phyloP scores from a whole-genome alignment of 768 basidiomycete species.

The Gloeophyllum trabeum region DNA sequence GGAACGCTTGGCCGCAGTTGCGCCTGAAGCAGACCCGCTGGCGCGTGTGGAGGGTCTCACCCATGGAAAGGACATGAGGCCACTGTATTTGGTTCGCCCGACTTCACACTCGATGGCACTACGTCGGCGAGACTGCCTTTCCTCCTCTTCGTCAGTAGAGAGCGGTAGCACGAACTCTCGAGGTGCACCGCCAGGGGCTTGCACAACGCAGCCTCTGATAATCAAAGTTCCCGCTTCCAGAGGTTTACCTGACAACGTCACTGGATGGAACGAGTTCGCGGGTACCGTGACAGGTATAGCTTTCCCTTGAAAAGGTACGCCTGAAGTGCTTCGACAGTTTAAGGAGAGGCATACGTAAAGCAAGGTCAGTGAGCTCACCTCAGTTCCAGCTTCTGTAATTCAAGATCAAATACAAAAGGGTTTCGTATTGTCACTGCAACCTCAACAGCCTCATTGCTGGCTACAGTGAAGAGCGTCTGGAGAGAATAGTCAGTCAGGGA shows the following conservation, averaged over 20 bases:
- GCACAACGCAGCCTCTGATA: slow-evolving; percentile 71
- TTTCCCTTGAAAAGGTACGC: slow-evolving; percentile 60
- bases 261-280: slow-evolving; percentile 61
- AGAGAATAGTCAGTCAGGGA: no score
- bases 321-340: slow-evolving; percentile 53
- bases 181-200: slow-evolving; percentile 58
- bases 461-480: slow-evolving; percentile 53
- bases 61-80: slow-evolving; percentile 63
- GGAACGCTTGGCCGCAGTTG: slow-evolving; percentile 15
- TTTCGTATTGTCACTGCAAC: slow-evolving; percentile 81
- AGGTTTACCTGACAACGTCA: slow-evolving; percentile 61
- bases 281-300: slow-evolving; percentile 58
- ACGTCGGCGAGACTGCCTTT: slow-evolving; percentile 40
- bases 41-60: slow-evolving; percentile 33
- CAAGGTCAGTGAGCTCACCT: slow-evolving; percentile 37
- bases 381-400: slow-evolving; percentile 69
- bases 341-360: background rate
- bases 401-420: slow-evolving; percentile 86
- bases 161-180: slow-evolving; percentile 73
- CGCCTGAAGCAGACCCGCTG: slow-evolving; percentile 15
- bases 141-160: slow-evolving; percentile 60
- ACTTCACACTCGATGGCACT: slow-evolving; percentile 54
- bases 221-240: slow-evolving; percentile 51
- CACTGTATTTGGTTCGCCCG: slow-evolving; percentile 62
- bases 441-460: slow-evolving; percentile 77